A percentile compares a stretch with the other conserved stretches of the same genome.
phyloP scores from a whole-genome alignment of 2,329 filamentous ascomycete genomes.

The Fusarium pilosicola region DNA sequence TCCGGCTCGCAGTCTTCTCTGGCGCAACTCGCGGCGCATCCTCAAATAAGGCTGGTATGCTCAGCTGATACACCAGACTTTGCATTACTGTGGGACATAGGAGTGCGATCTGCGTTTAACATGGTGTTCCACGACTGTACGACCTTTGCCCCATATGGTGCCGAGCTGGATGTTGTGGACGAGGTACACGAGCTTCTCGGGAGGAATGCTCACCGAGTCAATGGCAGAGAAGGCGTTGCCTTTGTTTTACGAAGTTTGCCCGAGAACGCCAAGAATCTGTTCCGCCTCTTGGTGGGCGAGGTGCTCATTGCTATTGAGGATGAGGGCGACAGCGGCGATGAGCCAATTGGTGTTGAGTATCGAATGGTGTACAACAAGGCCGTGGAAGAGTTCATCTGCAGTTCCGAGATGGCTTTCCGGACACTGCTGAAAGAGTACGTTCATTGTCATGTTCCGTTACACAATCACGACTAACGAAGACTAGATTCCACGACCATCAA shows the following conservation, averaged over 20 bases:
- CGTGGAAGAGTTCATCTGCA: slow-evolving; percentile 95
- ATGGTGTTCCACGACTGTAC: slow-evolving; percentile 95
- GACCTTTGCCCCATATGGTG: slow-evolving; percentile 79
- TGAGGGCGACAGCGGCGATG: slow-evolving; percentile 59
- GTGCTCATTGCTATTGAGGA: slow-evolving; percentile 77
- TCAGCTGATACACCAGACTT: slow-evolving; percentile 92
- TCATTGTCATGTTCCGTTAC: neutral
- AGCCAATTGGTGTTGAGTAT: slow-evolving; percentile 84
- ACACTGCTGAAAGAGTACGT: slow-evolving; percentile 90
- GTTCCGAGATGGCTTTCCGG: slow-evolving; percentile 94
- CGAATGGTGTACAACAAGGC: slow-evolving; percentile 93
- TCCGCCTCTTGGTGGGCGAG: slow-evolving; percentile 85
- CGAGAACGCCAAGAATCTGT: slow-evolving; percentile 90
- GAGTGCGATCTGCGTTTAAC: slow-evolving; percentile 82
- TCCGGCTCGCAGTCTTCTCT: slow-evolving; percentile 76
- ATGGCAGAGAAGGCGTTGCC: slow-evolving; percentile 89
- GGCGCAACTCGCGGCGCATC: slow-evolving; percentile 78
- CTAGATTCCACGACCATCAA: slow-evolving; percentile 92
- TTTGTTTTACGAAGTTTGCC: slow-evolving; percentile 92
- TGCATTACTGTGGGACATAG: slow-evolving; percentile 87
- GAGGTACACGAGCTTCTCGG: slow-evolving; percentile 89
- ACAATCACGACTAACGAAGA: slow-evolving; percentile 41
- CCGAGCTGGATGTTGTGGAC: slow-evolving; percentile 86
- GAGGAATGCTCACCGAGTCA: slow-evolving; percentile 79
- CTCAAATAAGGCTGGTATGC: slow-evolving; percentile 76